Evolutionary conservation across 345 rosid species (phyloP).

Genomic region (Bretschneidera sinensis): DNA sequence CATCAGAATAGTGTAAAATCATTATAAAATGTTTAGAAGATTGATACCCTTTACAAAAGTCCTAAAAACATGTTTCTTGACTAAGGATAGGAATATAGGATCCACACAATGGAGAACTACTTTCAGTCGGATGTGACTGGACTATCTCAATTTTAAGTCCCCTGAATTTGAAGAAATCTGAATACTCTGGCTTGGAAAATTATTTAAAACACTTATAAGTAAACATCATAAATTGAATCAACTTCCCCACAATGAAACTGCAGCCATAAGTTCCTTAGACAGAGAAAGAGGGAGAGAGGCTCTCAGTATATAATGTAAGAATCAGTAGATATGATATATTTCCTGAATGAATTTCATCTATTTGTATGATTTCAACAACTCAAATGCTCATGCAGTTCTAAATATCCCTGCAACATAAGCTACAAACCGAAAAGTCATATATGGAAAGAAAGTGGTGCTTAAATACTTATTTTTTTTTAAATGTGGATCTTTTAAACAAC

Average conservation of each 20-base stretch:
- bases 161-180: too few species aligned
- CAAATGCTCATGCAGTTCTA: too few species aligned
- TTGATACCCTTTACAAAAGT: neutral
- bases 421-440: neutral
- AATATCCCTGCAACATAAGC: too few species aligned
- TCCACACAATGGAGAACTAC: too few species aligned
- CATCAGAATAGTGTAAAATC: neutral
- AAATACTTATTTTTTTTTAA: too few species aligned
- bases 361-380: neutral
- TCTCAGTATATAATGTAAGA: neutral
- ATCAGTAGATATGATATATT: constrained; percentile 4
- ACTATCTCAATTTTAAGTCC: neutral
- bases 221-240: too few species aligned
- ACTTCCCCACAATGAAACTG: neutral
- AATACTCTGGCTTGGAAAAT: too few species aligned
- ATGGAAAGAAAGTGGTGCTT: too few species aligned
- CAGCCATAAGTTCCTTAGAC: neutral
- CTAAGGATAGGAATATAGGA: too few species aligned
- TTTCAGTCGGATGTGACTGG: neutral
- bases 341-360: constrained; percentile 8
- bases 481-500: neutral
- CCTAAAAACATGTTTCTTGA: neutral
- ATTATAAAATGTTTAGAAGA: too few species aligned
- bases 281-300: neutral
- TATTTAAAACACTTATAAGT: too few species aligned